Evolutionary conservation across 140 eudicot genomes (phyloP).

Genomic region (Flaveria floridana): DNA sequence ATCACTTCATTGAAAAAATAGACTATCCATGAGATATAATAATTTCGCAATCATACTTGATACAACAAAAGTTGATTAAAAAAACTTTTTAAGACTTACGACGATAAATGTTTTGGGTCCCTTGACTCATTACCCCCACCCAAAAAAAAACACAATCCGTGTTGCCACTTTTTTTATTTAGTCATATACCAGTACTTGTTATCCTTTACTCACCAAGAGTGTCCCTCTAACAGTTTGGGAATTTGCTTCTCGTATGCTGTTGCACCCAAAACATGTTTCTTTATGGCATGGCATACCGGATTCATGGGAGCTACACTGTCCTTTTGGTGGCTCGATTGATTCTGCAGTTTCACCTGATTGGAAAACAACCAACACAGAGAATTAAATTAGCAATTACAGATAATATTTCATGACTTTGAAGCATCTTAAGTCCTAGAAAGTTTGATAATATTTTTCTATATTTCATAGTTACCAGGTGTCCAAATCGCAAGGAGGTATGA

Average conservation of each 20-base stretch:
- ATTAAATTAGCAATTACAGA: slow-evolving; percentile 15
- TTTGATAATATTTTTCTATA: neutral
- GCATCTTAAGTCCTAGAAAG: slow-evolving; percentile 1
- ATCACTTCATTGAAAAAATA: neutral
- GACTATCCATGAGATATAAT: neutral
- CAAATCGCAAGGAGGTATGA: slow-evolving; percentile 94
- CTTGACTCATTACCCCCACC: neutral
- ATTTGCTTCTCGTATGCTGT: slow-evolving; percentile 67
- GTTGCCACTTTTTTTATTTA: neutral
- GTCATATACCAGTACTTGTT: slow-evolving; percentile 9
- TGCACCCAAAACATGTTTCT: slow-evolving; percentile 71
- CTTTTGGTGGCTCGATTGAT: slow-evolving; percentile 71
- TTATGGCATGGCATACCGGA: slow-evolving; percentile 52
- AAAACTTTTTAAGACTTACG: neutral
- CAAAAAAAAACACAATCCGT: no score
- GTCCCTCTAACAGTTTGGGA: slow-evolving; percentile 88
- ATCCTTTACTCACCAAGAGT: slow-evolving; percentile 57
- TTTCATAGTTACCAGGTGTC: slow-evolving; percentile 73
- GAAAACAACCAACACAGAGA: slow-evolving; percentile 10
- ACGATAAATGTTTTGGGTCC: neutral
- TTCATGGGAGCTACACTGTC: slow-evolving; percentile 59
- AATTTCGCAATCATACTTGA: neutral
- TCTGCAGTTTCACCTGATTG: slow-evolving; percentile 84
- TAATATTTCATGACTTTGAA: slow-evolving; percentile 3
- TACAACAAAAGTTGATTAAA: neutral